Evolutionary conservation across 441 rosid genomes (phyloP).

Genomic region (Isatis lusitanica): DNA sequence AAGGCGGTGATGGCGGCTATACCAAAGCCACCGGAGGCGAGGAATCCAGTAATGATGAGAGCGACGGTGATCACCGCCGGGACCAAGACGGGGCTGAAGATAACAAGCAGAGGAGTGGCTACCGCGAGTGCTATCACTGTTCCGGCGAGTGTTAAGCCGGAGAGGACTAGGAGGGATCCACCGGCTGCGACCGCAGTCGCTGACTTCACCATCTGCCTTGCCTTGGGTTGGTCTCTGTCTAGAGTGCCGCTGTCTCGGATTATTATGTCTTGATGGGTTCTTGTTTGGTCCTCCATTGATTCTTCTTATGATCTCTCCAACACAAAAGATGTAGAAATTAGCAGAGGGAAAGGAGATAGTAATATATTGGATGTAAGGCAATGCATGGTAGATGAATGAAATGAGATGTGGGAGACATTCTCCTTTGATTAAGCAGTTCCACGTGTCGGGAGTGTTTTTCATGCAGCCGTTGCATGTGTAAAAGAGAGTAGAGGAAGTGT

Average conservation of each 20-base stretch:
- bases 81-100: constrained; percentile 69
- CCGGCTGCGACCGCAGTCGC: constrained; percentile 60
- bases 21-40: constrained; percentile 71
- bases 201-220: constrained; percentile 59
- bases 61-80: constrained; percentile 55
- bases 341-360: neutral
- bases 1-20: constrained; percentile 59
- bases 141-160: constrained; percentile 53
- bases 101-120: constrained; percentile 55
- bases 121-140: constrained; percentile 52
- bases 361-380: neutral
- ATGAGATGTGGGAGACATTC: constrained; percentile 10
- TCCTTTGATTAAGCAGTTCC: constrained; percentile 7
- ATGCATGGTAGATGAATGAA: constrained; percentile 26
- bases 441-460: constrained; percentile 54
- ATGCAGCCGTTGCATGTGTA: constrained; percentile 77
- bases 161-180: constrained; percentile 48
- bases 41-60: constrained; percentile 54
- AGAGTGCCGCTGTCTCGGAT: neutral
- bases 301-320: neutral
- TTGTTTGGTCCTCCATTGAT: constrained; percentile 49
- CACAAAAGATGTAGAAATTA: neutral
- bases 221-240: constrained; percentile 31
- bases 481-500: neutral
- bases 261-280: constrained; percentile 18